Conservation (phyloP, 108 stramenopile species). For the Conticribra weissflogii region DNA sequence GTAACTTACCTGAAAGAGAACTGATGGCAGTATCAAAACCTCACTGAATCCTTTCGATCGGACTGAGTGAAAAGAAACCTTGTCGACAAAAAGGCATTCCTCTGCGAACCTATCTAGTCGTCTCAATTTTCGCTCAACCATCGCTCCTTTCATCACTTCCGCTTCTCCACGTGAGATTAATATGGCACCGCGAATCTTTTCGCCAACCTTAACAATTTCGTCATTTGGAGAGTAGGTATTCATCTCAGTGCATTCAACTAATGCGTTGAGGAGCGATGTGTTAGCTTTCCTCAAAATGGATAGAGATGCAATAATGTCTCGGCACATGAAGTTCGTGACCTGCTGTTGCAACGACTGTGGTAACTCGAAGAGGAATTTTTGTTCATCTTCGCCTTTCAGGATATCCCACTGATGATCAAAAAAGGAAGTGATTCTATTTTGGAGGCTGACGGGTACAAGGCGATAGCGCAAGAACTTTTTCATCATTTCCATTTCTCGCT, state of each 20-base stretch:
- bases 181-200: slow-evolving; percentile 31
- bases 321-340: slow-evolving; percentile 47
- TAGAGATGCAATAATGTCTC: slow-evolving; percentile 42
- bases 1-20: slow-evolving; percentile 34
- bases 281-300: slow-evolving; percentile 49
- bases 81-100: slow-evolving; percentile 43
- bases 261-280: slow-evolving; percentile 49
- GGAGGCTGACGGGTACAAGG: slow-evolving; percentile 19
- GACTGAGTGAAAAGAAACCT: slow-evolving; percentile 16
- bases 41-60: slow-evolving; percentile 51
- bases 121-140: slow-evolving; percentile 48
- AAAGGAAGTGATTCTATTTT: slow-evolving; percentile 34
- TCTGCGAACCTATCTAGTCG: slow-evolving; percentile 45
- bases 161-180: slow-evolving; percentile 43
- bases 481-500: slow-evolving; percentile 48
- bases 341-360: slow-evolving; percentile 48
- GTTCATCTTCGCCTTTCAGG: slow-evolving; percentile 44
- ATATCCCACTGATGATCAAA: slow-evolving; percentile 50
- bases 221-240: slow-evolving; percentile 55
- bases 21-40: slow-evolving; percentile 35
- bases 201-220: slow-evolving; percentile 42
- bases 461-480: slow-evolving; percentile 49
- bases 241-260: slow-evolving; percentile 45
- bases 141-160: slow-evolving; percentile 36
- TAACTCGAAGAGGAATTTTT: slow-evolving; percentile 38